Evolutionary conservation across 2,329 filamentous ascomycete species (phyloP), one percentile per base, ranked within the genome.

Genomic region (Fusarium musae): DNA sequence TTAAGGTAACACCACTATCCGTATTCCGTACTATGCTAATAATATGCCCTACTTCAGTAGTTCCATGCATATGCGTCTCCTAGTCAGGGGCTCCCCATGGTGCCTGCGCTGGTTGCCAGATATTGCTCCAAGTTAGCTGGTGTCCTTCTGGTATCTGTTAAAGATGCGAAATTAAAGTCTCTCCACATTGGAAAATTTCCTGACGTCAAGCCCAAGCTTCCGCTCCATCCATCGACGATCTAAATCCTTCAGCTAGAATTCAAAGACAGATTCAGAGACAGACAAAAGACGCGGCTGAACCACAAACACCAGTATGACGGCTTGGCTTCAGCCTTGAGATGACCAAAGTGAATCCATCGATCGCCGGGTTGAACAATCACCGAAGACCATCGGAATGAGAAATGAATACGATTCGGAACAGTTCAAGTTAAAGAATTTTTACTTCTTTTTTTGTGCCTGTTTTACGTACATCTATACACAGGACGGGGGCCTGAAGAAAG

Each of bases 361-460:
- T 50, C 26, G 17, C 32, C 26, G 34, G 19, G 30, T 54, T 26
- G 40, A 54, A 40, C 32, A 50, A 46, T 52, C 56, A 66, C 50
- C 7, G 54, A 37, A 39, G 37, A 19, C 19, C n/a, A 47, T 39
- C 9, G 53, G 28, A 63, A 67, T 67, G 60, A 56, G 63, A 71
- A 59, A 71, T 58, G 32, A 67, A 72, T 72, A 44, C 64, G 56
- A 63, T 61, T 57, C 56, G 59, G 59, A 70, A 63, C 46, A 69
- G 52, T 63, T 47, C 42, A 61, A 59, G 37, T 74, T 56, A 73
- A 76, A 72, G 70, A 77, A 78, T 69, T 83, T 81, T 80, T 80
- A 73, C 76, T 80, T 78, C 76, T 79, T 81, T 81, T 78, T 80
- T 80, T 80, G 76, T 79, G 78, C 79, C 78, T 83, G 79, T 82